A percentile compares a stretch with the other conserved stretches of the same genome.
These are phyloP conservation scores for Aspergillus caelatus DNA, from an alignment of 2,329 filamentous ascomycete genomes.

Conservation along the genomic window DNA sequence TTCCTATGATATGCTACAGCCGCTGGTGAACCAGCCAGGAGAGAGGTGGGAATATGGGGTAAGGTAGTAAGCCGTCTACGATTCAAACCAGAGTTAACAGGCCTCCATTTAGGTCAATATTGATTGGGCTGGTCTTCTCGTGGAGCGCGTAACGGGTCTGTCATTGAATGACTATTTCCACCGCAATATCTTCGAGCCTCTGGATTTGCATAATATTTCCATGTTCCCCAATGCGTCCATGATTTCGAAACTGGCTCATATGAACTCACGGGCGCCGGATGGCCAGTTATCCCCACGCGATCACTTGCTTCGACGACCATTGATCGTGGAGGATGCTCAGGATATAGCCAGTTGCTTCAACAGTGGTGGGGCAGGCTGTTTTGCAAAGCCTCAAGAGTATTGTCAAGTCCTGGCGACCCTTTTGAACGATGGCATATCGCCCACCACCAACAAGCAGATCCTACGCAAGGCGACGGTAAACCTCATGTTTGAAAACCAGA, in stretches of 20 bases:
- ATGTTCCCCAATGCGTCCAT: background rate
- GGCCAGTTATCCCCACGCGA: background rate
- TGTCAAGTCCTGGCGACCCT: constrained; percentile 60
- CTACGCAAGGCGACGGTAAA: constrained; percentile 62
- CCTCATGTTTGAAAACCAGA: constrained; percentile 67
- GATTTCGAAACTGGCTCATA: background rate
- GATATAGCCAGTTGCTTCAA: background rate
- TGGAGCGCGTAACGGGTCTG: background rate
- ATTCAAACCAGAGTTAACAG: background rate
- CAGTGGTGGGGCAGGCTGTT: background rate
- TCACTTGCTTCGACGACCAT: background rate
- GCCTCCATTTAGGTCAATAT: background rate
- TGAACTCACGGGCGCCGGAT: background rate
- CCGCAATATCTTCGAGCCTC: background rate
- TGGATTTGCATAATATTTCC: background rate
- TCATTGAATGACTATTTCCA: background rate
- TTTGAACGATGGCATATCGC: constrained; percentile 65
- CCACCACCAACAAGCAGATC: constrained; percentile 58
- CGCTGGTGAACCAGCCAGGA: constrained; percentile 66
- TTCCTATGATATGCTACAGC: constrained; percentile 53
- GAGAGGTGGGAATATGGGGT: constrained; percentile 64
- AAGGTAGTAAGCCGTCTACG: constrained; percentile 25
- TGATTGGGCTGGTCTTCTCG: background rate
- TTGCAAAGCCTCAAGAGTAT: background rate
- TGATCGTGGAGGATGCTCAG: background rate